Base-by-base conservation (phyloP, 345 rosid species). In the Physaria fendleri region DNA sequence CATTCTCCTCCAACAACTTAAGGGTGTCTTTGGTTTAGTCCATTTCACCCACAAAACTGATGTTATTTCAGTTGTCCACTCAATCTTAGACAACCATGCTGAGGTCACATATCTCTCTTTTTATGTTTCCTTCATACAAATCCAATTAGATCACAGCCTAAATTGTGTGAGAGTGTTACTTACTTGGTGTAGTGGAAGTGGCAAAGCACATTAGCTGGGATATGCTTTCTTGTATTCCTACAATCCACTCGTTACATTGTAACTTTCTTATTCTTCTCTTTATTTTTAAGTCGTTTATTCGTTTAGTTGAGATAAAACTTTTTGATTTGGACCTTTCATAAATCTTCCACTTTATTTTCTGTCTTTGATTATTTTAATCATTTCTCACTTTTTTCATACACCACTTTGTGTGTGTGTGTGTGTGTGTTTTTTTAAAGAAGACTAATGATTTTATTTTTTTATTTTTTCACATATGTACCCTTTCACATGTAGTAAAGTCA, bases 1-100 rank as follows among this genome's bases (percentile, higher is more conserved):
- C 5, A 88, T 92, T 20, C 78, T 77, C 44, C 77, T 88, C 14
- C 96, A 92, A 65, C 98, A 92, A 61, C 60, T 92, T 59, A 92
- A 85, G 69, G 95, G 95, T 49, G 18, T 88, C n/a, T 62, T 92
- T 23, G 98, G 98, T 11, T 18, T 92, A 69, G 51, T n/a, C 0
- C 82, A 82, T 51, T 88, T 92, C 62, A 88, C 96, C 8, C 66
- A 67, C 12, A 69, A 77, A 32, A 92, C 96, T 4, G 98, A 92
- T 59, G 84, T 84, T 2, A 67, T 88, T 20, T 73, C 84, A 2
- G 98, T 92, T 17, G 8, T 92, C 63, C 73, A 25, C 11, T 69
- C 93, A 0, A 30, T 92, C 68, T 58, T 82, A 51, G 11, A 45
- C 17, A 17, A 81, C 28, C 78, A 79, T 25, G 10, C 67, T 0